Conservation (phyloP, 306 rosid species). For the Rosa multiflora region DNA sequence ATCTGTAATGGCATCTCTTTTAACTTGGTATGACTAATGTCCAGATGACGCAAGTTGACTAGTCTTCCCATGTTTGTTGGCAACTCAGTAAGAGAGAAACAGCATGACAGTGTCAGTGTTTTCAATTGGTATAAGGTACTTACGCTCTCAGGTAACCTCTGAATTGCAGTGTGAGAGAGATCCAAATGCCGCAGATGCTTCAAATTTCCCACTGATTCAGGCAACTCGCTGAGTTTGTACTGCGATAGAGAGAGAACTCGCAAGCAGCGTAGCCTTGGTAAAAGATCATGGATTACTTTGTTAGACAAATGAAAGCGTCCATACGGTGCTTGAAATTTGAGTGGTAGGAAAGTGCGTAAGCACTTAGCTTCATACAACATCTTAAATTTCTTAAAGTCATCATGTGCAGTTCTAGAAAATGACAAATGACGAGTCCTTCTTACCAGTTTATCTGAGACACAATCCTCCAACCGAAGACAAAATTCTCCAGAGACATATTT, state of each 20-base stretch:
- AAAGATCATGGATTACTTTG: not conserved
- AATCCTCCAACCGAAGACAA: slow-evolving; percentile 1
- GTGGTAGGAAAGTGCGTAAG: not conserved
- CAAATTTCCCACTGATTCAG: slow-evolving; percentile 4
- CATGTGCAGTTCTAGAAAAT: not conserved
- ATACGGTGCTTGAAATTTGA: not conserved
- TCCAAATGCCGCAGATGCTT: slow-evolving; percentile 14
- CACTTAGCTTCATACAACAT: not conserved
- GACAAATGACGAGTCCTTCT: not conserved
- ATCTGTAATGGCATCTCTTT: slow-evolving; percentile 13
- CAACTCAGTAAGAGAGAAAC: not conserved
- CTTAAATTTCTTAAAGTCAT: not conserved
- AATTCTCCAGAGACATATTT: not conserved
- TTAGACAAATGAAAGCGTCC: not conserved
- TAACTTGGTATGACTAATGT: not conserved
- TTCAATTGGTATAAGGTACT: slow-evolving; percentile 24
- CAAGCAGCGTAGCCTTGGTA: not conserved
- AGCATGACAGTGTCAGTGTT: slow-evolving; percentile 12
- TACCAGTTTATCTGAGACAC: too few relatives aligned
- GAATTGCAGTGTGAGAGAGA: slow-evolving; percentile 10
- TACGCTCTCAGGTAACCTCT: not conserved
- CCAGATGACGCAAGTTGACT: slow-evolving; percentile 20
- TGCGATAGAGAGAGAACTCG: slow-evolving; percentile 1
- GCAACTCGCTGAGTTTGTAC: not conserved
- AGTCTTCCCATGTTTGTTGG: slow-evolving; percentile 20